Conservation (phyloP, 2,329 filamentous ascomycete genomes). For the Diaporthe velutina region DNA sequence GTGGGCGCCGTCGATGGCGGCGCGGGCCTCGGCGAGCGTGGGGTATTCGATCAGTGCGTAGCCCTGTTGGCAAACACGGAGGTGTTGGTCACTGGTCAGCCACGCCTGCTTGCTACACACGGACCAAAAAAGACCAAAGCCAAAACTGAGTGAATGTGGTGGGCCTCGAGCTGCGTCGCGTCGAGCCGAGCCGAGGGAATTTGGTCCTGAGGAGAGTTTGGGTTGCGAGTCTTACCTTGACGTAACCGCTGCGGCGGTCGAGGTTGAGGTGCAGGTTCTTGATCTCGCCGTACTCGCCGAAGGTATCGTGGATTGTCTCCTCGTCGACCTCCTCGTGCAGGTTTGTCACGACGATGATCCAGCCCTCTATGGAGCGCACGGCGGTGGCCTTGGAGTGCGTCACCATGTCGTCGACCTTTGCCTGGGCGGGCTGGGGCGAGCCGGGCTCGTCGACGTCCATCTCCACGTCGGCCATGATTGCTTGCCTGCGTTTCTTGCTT, state of each 20-base stretch:
- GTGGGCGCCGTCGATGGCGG: constrained; percentile 86
- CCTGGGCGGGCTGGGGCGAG: constrained; percentile 54
- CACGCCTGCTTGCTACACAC: background rate
- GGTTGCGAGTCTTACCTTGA: constrained; percentile 72
- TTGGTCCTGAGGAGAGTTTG: background rate
- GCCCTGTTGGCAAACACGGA: constrained; percentile 63
- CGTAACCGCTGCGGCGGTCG: constrained; percentile 85
- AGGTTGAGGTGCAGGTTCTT: constrained; percentile 89
- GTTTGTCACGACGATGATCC: constrained; percentile 89
- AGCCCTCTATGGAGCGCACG: constrained; percentile 88
- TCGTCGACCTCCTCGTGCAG: constrained; percentile 90
- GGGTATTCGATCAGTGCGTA: constrained; percentile 89
- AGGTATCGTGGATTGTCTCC: constrained; percentile 84
- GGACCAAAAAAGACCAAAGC: background rate
- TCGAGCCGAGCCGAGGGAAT: background rate
- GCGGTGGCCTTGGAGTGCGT: constrained; percentile 82
- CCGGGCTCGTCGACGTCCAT: constrained; percentile 71
- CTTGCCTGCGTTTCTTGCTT: background rate
- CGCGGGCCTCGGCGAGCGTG: constrained; percentile 81
- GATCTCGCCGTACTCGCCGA: constrained; percentile 87
- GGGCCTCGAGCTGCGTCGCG: background rate
- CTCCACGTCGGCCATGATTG: constrained; percentile 65
- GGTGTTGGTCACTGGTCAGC: constrained; percentile 23
- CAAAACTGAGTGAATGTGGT: background rate
- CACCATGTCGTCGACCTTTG: constrained; percentile 74